Conservation (phyloP, 768 basidiomycete species). For the Amanita polypyramis region DNA sequence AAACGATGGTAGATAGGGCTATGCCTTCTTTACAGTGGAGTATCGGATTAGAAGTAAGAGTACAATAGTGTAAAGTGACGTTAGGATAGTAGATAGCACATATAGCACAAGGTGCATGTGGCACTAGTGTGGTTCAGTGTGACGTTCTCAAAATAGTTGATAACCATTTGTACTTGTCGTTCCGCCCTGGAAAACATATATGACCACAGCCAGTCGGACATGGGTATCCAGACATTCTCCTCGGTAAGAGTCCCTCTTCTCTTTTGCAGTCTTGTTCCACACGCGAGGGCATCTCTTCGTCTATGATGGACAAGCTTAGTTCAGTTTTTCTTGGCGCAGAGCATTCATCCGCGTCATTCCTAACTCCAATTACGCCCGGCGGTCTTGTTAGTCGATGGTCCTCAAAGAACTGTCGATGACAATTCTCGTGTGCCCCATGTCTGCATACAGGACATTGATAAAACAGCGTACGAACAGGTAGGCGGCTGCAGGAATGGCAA, state of each 20-base stretch:
- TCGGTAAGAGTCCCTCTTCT: conserved; percentile 7
- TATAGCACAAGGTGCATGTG: too few relatives aligned
- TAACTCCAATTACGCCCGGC: conserved; percentile 9
- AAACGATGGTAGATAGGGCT: too few relatives aligned
- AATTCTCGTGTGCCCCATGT: conserved; percentile 76
- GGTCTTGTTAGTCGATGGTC: conserved; percentile 36
- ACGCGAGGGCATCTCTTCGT: too few relatives aligned
- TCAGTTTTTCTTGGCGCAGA: too few relatives aligned
- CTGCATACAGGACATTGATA: conserved; percentile 70
- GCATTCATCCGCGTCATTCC: too few relatives aligned
- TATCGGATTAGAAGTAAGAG: too few relatives aligned
- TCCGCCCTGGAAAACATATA: conserved; percentile 35
- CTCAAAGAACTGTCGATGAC: conserved; percentile 61
- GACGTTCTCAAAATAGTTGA: background rate
- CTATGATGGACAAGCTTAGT: too few relatives aligned
- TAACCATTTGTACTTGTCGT: background rate
- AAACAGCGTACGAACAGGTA: conserved; percentile 61
- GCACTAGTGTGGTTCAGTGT: too few relatives aligned
- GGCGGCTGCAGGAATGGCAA: conserved; percentile 37
- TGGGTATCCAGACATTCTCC: conserved; percentile 38
- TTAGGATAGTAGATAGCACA: too few relatives aligned
- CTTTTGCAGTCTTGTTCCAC: too few relatives aligned
- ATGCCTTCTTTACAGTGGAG: too few relatives aligned
- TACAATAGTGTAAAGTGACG: too few relatives aligned
- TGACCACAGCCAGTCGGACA: conserved; percentile 83